These are phyloP conservation scores for Suhomyces maxii DNA, from an alignment of 1,139 yeast genomes.

Conservation along the genomic window DNA sequence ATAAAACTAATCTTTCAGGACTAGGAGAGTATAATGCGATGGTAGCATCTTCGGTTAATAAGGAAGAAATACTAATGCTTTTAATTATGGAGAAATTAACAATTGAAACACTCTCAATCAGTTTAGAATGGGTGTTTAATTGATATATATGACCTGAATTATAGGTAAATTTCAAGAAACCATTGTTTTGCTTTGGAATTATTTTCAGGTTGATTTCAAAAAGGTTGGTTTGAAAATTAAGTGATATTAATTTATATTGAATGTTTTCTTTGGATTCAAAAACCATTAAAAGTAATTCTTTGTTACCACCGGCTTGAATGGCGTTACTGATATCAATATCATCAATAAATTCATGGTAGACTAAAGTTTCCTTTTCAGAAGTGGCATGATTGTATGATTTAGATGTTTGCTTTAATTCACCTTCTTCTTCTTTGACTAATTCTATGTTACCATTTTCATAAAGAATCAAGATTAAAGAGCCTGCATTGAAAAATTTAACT, in stretches of 20 bases:
- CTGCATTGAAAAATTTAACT: constrained; percentile 34
- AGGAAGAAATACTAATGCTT: constrained; percentile 21
- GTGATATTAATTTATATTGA: constrained; percentile 25
- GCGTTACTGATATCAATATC: constrained; percentile 14
- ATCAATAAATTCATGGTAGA: constrained; percentile 25
- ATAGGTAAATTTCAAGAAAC: constrained; percentile 22
- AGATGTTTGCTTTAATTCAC: constrained; percentile 11
- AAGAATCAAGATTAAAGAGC: constrained; percentile 38
- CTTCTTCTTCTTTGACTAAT: constrained; percentile 21
- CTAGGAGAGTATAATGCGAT: constrained; percentile 38
- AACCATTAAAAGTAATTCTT: constrained; percentile 28
- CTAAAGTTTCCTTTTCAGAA: constrained; percentile 14
- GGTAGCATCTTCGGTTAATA: constrained; percentile 16
- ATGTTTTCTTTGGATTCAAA: constrained; percentile 15
- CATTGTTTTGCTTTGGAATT: constrained; percentile 1
- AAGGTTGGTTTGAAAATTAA: constrained; percentile 19
- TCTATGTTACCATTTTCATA: constrained; percentile 46
- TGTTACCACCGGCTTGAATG: constrained; percentile 14
- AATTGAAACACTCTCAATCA: constrained; percentile 23
- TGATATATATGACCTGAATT: constrained; percentile 29
- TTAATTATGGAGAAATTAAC: constrained; percentile 23
- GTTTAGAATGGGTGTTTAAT: constrained; percentile 18
- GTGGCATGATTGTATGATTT: constrained; percentile 7
- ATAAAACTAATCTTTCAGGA: constrained; percentile 46
- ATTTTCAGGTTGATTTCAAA: constrained; percentile 19